Evolutionary conservation across 2,329 filamentous ascomycete species (phyloP), one percentile per base, ranked within the genome.

Genomic region (Coniochaeta pulveracea): DNA sequence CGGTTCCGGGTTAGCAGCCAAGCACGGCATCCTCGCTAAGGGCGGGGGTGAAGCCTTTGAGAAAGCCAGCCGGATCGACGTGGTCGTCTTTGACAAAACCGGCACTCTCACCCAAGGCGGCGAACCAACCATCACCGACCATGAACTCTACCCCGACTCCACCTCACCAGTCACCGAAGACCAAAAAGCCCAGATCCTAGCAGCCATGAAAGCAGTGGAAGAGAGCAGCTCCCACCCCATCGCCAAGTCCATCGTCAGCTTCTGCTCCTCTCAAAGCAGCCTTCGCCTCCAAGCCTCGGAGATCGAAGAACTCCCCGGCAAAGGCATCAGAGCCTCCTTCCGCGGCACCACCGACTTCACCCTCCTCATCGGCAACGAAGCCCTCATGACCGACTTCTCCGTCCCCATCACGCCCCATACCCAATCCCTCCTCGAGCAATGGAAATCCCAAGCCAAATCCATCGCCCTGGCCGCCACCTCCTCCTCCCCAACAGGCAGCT

Each of bases 41-140:
- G 84, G 85, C 15, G 85, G 85, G 15, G 85, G 85, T 21, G 82
- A 88, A 50, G 85, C 84, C 1, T 89, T 91, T 49, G 82, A 89
- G 52, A 85, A 85, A 57, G 84, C 84, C 4, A 86, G 81, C 50
- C 72, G 71, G 9, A 66, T 88, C 27, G 76, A 85, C 51, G 80
- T 78, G 34, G 76, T 91, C 24, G 80, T 91, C 1, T 91, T 93
- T 50, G 85, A 93, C 64, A 91, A 93, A 64, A 93, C 85, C 0
- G 85, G 85, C 2, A 93, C 85, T 0, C 60, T 93, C 37, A 91
- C 85, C 0, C 62, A 80, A 45, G 63, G 81, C 4, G 81, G 80
- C 6, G 76, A 84, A 42, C 81, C 83, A 0, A 71, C 64, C 18
- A 76, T 89, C 15, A 82, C 74, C 0, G 68, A 76, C 41, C 60